Evolutionary conservation across 2,329 filamentous ascomycete genomes (phyloP).

Genomic region (Botrytis paeoniae): DNA sequence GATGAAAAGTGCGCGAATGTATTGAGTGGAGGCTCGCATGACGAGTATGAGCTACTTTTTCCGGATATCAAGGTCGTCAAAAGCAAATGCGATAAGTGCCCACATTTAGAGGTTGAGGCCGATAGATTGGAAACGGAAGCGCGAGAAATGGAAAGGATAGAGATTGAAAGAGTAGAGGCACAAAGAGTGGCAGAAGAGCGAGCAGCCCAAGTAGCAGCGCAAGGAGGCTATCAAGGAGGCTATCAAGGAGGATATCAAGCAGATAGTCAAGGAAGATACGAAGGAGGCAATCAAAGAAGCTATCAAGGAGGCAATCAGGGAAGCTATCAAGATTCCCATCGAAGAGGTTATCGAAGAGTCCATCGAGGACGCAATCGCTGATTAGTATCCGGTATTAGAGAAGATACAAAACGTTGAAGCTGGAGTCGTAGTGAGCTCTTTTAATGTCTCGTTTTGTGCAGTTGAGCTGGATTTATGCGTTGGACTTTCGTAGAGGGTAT

Average conservation of each 20-base stretch:
- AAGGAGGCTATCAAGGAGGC: neutral
- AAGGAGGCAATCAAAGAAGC: neutral
- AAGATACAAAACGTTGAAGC: neutral
- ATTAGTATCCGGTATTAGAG: neutral
- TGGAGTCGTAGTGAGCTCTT: neutral
- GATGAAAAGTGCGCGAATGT: neutral
- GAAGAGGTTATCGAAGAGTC: no score
- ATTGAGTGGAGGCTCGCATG: neutral
- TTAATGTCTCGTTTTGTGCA: neutral
- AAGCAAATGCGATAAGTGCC: neutral
- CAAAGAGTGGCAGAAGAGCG: neutral
- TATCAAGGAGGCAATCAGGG: no score
- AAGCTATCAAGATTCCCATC: no score
- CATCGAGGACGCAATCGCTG: neutral
- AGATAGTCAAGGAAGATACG: neutral
- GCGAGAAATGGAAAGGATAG: neutral
- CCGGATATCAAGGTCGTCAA: accelerated
- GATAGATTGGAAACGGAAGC: neutral
- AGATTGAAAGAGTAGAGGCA: neutral
- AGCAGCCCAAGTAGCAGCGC: neutral
- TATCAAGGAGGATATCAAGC: neutral
- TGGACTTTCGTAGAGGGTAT: neutral
- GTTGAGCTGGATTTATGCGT: neutral
- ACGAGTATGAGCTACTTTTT: neutral
- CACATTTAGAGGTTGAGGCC: neutral